These are phyloP conservation scores for Ampelomyces quisqualis DNA, from an alignment of 2,329 filamentous ascomycete species.

Conservation along the genomic window DNA sequence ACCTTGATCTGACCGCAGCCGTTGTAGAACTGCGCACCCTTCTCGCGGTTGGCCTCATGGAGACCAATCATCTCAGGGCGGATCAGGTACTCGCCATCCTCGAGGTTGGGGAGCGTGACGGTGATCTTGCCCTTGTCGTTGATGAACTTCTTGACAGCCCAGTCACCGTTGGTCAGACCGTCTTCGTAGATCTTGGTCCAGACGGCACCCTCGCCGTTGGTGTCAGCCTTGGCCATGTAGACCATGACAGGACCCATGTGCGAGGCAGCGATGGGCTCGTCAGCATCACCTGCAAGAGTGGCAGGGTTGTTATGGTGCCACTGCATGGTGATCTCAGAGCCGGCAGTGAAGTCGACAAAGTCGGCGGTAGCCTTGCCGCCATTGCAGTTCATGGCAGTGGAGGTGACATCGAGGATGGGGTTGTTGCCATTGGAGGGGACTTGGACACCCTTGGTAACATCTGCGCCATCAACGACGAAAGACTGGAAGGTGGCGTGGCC, in stretches of 20 bases:
- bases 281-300: conserved; percentile 34
- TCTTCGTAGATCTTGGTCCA: conserved; percentile 52
- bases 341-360: conserved; percentile 50
- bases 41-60: conserved; percentile 39
- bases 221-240: conserved; percentile 50
- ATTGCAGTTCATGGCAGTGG: conserved; percentile 41
- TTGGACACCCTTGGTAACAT: conserved; percentile 44
- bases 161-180: conserved; percentile 36
- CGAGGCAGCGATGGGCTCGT: conserved; percentile 45
- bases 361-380: conserved; percentile 36
- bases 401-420: conserved; percentile 42
- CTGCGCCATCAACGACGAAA: conserved; percentile 47
- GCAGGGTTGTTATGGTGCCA: conserved; percentile 53
- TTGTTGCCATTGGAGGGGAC: conserved; percentile 46
- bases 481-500: conserved; percentile 43
- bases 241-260: conserved; percentile 57
- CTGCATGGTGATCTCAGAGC: conserved; percentile 50
- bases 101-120: conserved; percentile 43
- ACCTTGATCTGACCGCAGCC: conserved; percentile 47
- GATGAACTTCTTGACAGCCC: conserved; percentile 46
- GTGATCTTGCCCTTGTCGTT: conserved; percentile 44
- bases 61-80: conserved; percentile 49
- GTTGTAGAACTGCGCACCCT: conserved; percentile 49
- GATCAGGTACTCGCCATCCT: conserved; percentile 45
- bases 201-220: conserved; percentile 51